phyloP scores from a whole-genome alignment of 148 eudicot species.

The Dianthus caryophyllus region DNA sequence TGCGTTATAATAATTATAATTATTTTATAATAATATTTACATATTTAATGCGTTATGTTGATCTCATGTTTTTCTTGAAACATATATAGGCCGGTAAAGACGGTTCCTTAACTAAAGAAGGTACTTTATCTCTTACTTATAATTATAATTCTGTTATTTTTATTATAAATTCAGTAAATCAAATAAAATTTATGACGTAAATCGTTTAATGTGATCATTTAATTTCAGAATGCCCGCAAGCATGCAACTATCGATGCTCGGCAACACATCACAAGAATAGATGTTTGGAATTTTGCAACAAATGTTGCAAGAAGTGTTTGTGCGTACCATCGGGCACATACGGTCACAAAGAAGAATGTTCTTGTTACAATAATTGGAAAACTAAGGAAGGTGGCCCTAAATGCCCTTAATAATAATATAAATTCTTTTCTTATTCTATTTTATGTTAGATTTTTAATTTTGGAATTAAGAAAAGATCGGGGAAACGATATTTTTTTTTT shows the following conservation, averaged over 20 bases:
- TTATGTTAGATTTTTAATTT: too few relatives aligned
- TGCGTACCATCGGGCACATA: slow-evolving; percentile 34
- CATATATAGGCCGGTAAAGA: not conserved
- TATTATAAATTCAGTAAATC: not conserved
- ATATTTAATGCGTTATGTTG: too few relatives aligned
- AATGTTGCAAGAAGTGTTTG: slow-evolving; percentile 25
- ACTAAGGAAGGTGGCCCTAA: slow-evolving; percentile 24
- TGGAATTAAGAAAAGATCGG: too few relatives aligned
- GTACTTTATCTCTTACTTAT: not conserved
- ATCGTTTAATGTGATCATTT: not conserved
- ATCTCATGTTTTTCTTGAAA: not conserved
- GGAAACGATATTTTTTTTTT: too few relatives aligned
- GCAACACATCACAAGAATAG: slow-evolving; percentile 21
- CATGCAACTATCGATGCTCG: slow-evolving; percentile 29
- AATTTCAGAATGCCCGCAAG: slow-evolving; percentile 22
- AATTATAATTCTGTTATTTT: too few relatives aligned
- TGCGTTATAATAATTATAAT: not conserved
- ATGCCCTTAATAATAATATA: slow-evolving; percentile 23
- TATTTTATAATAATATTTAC: too few relatives aligned
- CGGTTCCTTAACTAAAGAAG: not conserved
- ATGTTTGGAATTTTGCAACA: slow-evolving; percentile 21
- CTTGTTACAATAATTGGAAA: slow-evolving; percentile 21
- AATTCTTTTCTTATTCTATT: not conserved
- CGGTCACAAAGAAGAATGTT: slow-evolving; percentile 25
- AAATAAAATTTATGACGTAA: not conserved